Evolutionary conservation across 1,284 basidiomycete genomes (phyloP), one percentile per base, ranked within the genome.

Genomic region (Malassezia dermatis): DNA sequence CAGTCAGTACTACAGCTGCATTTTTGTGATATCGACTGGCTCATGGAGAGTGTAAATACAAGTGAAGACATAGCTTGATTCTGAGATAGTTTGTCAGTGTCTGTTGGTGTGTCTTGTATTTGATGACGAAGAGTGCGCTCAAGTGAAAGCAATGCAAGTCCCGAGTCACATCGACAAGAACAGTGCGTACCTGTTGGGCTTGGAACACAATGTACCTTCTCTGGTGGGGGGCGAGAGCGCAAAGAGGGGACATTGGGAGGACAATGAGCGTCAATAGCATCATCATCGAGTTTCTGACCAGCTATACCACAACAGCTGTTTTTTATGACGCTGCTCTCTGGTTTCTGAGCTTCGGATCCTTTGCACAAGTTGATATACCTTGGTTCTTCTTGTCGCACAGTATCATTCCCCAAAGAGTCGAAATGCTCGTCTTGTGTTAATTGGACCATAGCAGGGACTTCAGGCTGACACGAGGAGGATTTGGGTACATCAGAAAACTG

Each of bases 121-220:
- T 24, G 19, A 2, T 23, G 34, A 7, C 57, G 35, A 3, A 69
- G 51, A 0, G 63, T 58, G 21, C 63, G 60, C 41, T 65, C 63
- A 21, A 73, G 61, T 30, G 58, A 65, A 28, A 73, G 58, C 12
- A 73, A 55, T 6, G 70, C 65, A 1, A 73, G 66, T 15, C 59
- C 58, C 43, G 63, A 64, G 26, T 69, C 64, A 56, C 71, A 71
- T 1, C 66, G 65, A 41, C 71, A 74, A 5, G 69, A 69, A 40
- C 71, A 74, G 2, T 66, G 70, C 23, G 62, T 65, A 21, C 71
- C 71, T 23, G 44, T 58, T 1, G 71, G 71, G 44, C 71, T 67
- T 19, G 71, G 71, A 3, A 74, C 70, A 53, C 71, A 74, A 47
- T 73, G 66, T 23, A 74, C 70, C 48, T 64, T 65, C 4, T 53